phyloP scores from a whole-genome alignment of 106 monocot species.

The Dendrobium officinale region DNA sequence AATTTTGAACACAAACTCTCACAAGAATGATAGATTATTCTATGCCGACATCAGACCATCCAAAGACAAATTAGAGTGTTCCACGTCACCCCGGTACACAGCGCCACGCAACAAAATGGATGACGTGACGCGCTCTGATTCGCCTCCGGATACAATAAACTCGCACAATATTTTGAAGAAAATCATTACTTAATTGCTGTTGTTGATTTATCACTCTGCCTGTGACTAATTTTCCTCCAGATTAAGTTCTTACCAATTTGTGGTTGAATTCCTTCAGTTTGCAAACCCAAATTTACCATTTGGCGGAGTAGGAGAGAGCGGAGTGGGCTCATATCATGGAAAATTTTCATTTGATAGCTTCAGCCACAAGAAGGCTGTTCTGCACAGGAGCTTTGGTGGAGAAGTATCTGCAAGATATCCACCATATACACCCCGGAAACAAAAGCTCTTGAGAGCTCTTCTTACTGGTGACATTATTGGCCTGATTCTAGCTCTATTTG shows the following conservation, averaged over 20 bases:
- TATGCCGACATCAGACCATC: no score
- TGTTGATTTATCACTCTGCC: no score
- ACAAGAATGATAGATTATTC: no score
- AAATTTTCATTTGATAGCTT: slow-evolving; percentile 77
- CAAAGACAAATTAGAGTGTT: no score
- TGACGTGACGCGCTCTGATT: no score
- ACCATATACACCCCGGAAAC: slow-evolving; percentile 63
- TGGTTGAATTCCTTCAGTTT: slow-evolving; percentile 22
- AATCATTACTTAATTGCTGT: no score
- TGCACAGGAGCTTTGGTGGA: slow-evolving; percentile 54
- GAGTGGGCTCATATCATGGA: slow-evolving; percentile 46
- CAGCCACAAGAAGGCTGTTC: slow-evolving; percentile 76
- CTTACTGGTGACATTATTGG: slow-evolving; percentile 46
- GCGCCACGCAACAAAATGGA: no score
- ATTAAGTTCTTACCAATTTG: background rate
- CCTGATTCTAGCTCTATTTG: slow-evolving; percentile 47
- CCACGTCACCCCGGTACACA: no score
- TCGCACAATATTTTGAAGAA: no score
- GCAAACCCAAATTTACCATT: slow-evolving; percentile 49
- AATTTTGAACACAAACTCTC: no score
- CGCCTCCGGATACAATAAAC: no score
- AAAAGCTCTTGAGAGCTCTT: slow-evolving; percentile 48
- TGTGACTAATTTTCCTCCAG: background rate
- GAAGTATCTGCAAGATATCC: slow-evolving; percentile 69
- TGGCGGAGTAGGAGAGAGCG: slow-evolving; percentile 60